phyloP scores from a whole-genome alignment of 2,329 filamentous ascomycete species.

The Paraconiothyrium sp. region DNA sequence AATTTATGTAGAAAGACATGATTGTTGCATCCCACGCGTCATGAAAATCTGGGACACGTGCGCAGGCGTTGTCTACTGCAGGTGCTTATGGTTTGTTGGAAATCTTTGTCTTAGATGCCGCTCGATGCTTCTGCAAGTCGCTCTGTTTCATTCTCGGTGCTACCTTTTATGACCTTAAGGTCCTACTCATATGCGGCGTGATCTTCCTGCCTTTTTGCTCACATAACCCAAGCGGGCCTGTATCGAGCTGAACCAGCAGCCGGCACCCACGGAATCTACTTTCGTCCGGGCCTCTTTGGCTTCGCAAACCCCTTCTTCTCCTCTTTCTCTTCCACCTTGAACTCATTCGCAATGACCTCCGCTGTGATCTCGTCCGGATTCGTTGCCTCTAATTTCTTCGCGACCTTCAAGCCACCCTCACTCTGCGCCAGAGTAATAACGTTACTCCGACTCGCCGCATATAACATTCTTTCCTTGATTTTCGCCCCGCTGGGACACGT shows the following conservation, averaged over 20 bases:
- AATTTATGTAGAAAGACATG: too few relatives aligned
- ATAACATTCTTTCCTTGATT: slow-evolving; percentile 87
- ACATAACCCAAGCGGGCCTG: too few relatives aligned
- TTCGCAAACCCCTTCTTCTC: slow-evolving; percentile 77
- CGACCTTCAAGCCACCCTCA: slow-evolving; percentile 71
- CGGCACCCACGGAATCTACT: slow-evolving; percentile 37
- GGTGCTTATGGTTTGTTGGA: too few relatives aligned
- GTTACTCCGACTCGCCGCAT: slow-evolving; percentile 69
- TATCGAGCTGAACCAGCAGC: slow-evolving; percentile 5
- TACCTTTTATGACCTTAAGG: too few relatives aligned
- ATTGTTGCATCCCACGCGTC: too few relatives aligned
- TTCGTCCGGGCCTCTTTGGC: slow-evolving; percentile 79
- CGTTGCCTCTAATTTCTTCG: slow-evolving; percentile 73
- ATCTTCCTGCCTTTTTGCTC: too few relatives aligned
- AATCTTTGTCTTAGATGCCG: too few relatives aligned
- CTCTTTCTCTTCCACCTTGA: slow-evolving; percentile 74
- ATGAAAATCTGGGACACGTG: too few relatives aligned
- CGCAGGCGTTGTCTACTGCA: too few relatives aligned
- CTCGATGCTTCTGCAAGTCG: too few relatives aligned
- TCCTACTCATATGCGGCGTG: too few relatives aligned
- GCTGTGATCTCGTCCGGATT: slow-evolving; percentile 76
- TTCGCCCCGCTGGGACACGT: slow-evolving; percentile 77
- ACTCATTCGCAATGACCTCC: slow-evolving; percentile 69
- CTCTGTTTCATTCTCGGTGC: too few relatives aligned
- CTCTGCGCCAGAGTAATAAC: slow-evolving; percentile 72